Evolutionary conservation across 176 grass and related monocot species (phyloP), one percentile per base, ranked within the genome.

Genomic region (Avena insularis): DNA sequence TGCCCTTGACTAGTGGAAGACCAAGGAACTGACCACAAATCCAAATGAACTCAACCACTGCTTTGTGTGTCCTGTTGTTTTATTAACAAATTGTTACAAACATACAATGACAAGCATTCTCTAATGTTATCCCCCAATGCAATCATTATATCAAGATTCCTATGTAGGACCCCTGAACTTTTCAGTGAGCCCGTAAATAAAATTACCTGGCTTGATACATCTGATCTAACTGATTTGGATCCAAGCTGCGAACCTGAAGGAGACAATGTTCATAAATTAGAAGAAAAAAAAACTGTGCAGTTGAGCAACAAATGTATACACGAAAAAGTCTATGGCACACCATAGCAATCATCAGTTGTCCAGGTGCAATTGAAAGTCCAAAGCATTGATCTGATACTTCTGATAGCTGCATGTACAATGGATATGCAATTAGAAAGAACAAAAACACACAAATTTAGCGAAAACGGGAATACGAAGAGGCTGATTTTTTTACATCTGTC

Each of bases 201-300:
- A 51, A 82, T 83, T 83, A 98, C 96, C 92, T 95, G 90, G 87
- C 92, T 86, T 98, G 92, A 92, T 98, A 98, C 93, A 98, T 98
- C 85, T 88, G 96, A 64, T 98, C 86, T 86, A 98, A 75, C 58
- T 95, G 84, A 55, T 91, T 88, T 3, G 60, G 51, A 78, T 95
- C 93, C 84, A 98, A 92, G 78, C 84, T 91, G 57, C 90, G 92
- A 25, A 95, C 93, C 92, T 95, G 90, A 92, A 82, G 78, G 36
- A 45, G 6, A 45, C 3, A n/a, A 79, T 49, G 17, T 65, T 62
- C 78, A 85, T 65, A 27, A 90, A 46, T 72, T 78, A 59, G 14
- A 71, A 84, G 56, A 54, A 43, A 8, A 43, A 43, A 7, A 51
- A 81, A 79, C 2, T 15, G 29, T 43, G 47, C 69, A 89, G 75